Base-by-base conservation (phyloP, 768 basidiomycete genomes). In the Psilocybe tampanensis region DNA sequence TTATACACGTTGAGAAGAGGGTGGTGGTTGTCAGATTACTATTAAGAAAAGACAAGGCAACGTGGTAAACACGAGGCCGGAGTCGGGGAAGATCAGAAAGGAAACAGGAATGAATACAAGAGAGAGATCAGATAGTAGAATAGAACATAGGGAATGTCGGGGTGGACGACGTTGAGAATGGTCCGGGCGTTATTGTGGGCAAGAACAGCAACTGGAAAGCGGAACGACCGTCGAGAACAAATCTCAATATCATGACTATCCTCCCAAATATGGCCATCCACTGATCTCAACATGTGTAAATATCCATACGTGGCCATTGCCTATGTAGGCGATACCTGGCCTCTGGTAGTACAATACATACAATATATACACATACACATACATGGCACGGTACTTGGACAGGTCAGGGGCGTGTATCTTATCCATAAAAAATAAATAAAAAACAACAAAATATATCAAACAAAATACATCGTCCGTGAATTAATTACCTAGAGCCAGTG, bases 21-120 rank as follows among this genome's bases (percentile, higher is more conserved):
- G 56, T 52, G 52, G 56, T 52, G 61, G 67, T 58, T 65, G 66
- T 63, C 72, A 66, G 70, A 66, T 63, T 66, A 60, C 66, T 66
- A 67, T 67, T 71, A 60, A 65, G 70, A 71, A 72, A 66, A 61
- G 70, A 74, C 69, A 80, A 59, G 76, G 75, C 80, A 89, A 89
- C 88, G 88, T 90, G 88, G 79, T 77, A 66, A 78, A 86, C 88
- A 89, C 88, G 88, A 86, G 86, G 83, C 76, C 64, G 68, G 56
- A 60, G 64, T 66, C 56, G 51, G 59, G 70, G 71, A 68, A 62
- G 67, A 68, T 68, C 61, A 68, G 64, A 65, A 68, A 65, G 62
- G 66, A 56, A 70, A 65, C 69, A 70, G 70, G 66, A 64, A 61
- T 61, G 36, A 34, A 54, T 32, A 24, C 44, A 50, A 18, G 62